Evolutionary conservation across 2,329 filamentous ascomycete species (phyloP), one percentile per base, ranked within the genome.

Genomic region (Penicillium freii): DNA sequence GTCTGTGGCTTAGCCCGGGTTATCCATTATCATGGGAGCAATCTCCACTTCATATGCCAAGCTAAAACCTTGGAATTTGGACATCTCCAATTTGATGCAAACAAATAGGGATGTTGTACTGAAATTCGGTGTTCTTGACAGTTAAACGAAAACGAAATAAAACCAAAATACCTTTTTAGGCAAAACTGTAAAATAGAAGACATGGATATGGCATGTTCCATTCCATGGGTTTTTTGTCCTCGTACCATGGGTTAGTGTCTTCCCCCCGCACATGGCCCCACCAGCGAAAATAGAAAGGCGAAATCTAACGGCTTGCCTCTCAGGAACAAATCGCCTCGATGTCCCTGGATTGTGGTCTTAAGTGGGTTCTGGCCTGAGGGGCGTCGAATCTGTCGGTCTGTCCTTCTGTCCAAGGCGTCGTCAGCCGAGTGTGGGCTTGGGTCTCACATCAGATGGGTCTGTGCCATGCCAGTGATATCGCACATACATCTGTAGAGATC

Each of bases 341-440:
- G 23, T 53, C 43, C 25, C 34, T 54, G 43, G 43, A 9, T 25
- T 29, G 29, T 19, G 15, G 8, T 17, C n/a, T n/a, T 5, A 5
- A 19, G 50, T 51, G 49, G 49, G 31, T 17, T 52, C 19, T 13
- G 9, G 45, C 5, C 29, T 31, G 9, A 17, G 36, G 9, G 47
- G 42, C n/a, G n/a, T 47, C 13, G 10, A 19, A 11, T 39, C 2
- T 10, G n/a, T 39, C 33, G 33, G 33, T 39, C 42, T 43, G 17
- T 21, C 15, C 6, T 25, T 31, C 46, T 58, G 27, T 53, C n/a
- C 6, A 15, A 19, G 57, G 54, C 54, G 59, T 58, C 54, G 57
- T 62, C 58, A 60, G 59, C 57, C 54, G 54, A 57, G 39, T 42
- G 53, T 57, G 54, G 53, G 51, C 38, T 48, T 51, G 42, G 57